phyloP scores from a whole-genome alignment of 371 early-diverging fungal species.

The Haplosporangium sp. region DNA sequence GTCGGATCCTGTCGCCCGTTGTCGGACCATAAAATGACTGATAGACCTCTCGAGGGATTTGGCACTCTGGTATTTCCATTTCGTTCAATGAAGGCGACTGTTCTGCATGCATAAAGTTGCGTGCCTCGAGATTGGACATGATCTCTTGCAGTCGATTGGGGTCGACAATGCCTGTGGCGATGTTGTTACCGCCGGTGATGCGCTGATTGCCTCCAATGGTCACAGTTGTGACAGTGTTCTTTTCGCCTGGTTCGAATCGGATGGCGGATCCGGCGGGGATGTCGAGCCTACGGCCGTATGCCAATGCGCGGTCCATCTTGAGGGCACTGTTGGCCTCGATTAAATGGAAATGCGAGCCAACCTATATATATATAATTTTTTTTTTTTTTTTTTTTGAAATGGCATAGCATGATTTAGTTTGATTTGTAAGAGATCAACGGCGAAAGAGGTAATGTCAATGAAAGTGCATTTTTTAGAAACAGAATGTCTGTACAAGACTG shows the following conservation, averaged over 20 bases:
- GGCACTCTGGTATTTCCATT: slow-evolving; percentile 57
- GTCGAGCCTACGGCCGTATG: slow-evolving; percentile 90
- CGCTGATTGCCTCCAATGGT: slow-evolving; percentile 85
- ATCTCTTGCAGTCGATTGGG: slow-evolving; percentile 57
- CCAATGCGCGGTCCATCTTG: slow-evolving; percentile 81
- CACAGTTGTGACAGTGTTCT: slow-evolving; percentile 81
- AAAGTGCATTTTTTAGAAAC: background rate
- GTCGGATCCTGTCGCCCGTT: slow-evolving; percentile 85
- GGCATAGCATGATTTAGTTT: background rate
- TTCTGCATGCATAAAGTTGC: slow-evolving; percentile 70
- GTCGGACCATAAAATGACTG: slow-evolving; percentile 94
- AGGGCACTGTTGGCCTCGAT: slow-evolving; percentile 88
- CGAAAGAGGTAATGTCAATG: background rate
- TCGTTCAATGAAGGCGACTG: slow-evolving; percentile 57
- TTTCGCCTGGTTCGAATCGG: slow-evolving; percentile 88
- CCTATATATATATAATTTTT: slow-evolving; percentile 50
- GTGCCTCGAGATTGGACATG: slow-evolving; percentile 56
- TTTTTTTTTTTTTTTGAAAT: background rate
- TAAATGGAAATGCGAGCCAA: slow-evolving; percentile 95
- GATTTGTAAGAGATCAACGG: background rate
- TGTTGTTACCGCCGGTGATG: slow-evolving; percentile 85
- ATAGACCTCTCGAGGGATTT: slow-evolving; percentile 82
- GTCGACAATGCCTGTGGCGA: slow-evolving; percentile 82
- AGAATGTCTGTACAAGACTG: background rate
- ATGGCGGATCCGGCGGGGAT: slow-evolving; percentile 87